These are phyloP conservation scores for Singerocomus inundabilis DNA, from an alignment of 1,284 basidiomycete species.

Conservation along the genomic window DNA sequence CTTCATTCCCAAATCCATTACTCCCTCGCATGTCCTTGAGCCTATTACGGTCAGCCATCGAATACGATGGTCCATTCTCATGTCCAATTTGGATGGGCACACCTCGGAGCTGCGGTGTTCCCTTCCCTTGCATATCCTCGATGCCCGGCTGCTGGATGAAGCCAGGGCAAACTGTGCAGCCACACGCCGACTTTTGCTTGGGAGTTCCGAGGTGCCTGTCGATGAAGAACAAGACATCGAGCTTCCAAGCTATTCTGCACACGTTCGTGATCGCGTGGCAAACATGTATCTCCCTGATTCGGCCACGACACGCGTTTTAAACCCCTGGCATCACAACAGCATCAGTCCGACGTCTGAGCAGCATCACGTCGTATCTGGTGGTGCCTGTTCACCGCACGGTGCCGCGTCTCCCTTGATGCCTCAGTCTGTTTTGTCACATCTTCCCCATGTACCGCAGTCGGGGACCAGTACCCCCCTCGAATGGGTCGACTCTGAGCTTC, in stretches of 20 bases:
- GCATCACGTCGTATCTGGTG: conserved; percentile 14
- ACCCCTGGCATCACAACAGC: conserved; percentile 51
- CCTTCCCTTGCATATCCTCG: conserved; percentile 81
- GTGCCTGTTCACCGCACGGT: conserved; percentile 27
- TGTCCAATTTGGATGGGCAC: conserved; percentile 85
- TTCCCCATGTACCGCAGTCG: conserved; percentile 45
- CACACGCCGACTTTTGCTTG: conserved; percentile 62
- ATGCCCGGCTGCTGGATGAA: conserved; percentile 70
- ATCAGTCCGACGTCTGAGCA: conserved; percentile 35
- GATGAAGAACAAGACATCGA: conserved; percentile 64
- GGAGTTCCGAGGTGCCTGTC: conserved; percentile 35
- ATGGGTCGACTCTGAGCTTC: conserved; percentile 80
- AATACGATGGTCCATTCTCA: conserved; percentile 71
- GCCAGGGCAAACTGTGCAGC: conserved; percentile 66
- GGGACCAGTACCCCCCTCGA: conserved; percentile 55
- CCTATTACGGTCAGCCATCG: conserved; percentile 77
- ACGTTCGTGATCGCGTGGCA: conserved; percentile 87
- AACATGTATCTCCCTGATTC: conserved; percentile 69
- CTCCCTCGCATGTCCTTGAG: conserved; percentile 63
- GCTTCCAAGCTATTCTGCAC: conserved; percentile 83
- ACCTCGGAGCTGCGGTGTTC: conserved; percentile 90
- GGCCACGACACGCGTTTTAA: conserved; percentile 62
- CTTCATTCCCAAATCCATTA: conserved; percentile 50
- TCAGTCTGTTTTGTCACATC: conserved; percentile 37
- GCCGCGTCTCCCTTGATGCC: conserved; percentile 38